Conservation (phyloP, 2,329 filamentous ascomycete genomes). For the Nigrospora osmanthi region DNA sequence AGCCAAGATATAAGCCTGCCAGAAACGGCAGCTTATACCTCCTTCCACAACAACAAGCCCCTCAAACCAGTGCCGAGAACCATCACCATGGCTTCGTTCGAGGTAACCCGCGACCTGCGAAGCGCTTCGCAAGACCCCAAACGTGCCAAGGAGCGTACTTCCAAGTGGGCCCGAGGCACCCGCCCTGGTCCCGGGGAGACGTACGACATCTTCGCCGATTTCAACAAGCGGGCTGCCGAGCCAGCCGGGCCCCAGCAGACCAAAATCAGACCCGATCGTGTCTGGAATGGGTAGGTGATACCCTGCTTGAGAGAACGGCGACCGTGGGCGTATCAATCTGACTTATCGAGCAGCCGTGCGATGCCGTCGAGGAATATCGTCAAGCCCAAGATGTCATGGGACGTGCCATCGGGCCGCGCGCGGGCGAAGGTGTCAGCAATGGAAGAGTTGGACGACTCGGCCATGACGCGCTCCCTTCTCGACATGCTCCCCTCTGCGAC, state of each 20-base stretch:
- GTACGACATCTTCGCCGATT: constrained; percentile 1
- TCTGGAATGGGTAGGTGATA: constrained; percentile 23
- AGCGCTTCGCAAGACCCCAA: constrained; percentile 33
- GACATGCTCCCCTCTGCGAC: constrained; percentile 20
- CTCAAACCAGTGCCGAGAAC: not conserved
- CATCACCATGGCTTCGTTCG: constrained; percentile 15
- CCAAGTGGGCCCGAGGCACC: constrained; percentile 33
- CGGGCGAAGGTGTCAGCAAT: constrained; percentile 24
- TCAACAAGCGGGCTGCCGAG: constrained; percentile 4
- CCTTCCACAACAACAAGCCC: not conserved
- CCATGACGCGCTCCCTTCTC: constrained; percentile 24
- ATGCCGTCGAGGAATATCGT: constrained; percentile 25
- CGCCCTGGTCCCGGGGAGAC: constrained; percentile 20
- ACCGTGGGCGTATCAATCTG: not conserved
- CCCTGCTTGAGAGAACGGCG: not conserved
- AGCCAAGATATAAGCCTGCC: constrained; percentile 4
- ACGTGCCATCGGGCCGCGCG: constrained; percentile 18
- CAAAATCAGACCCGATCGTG: constrained; percentile 26
- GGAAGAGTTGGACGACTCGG: constrained; percentile 26
- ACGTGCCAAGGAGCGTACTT: constrained; percentile 30
- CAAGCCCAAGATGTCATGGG: constrained; percentile 20
- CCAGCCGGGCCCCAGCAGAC: constrained; percentile 19
- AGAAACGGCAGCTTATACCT: constrained; percentile 1
- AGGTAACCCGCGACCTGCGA: constrained; percentile 32
- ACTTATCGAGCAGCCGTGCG: constrained; percentile 7